Conservation (phyloP, 1,139 yeast species). For the Kodamaea fungicola region DNA sequence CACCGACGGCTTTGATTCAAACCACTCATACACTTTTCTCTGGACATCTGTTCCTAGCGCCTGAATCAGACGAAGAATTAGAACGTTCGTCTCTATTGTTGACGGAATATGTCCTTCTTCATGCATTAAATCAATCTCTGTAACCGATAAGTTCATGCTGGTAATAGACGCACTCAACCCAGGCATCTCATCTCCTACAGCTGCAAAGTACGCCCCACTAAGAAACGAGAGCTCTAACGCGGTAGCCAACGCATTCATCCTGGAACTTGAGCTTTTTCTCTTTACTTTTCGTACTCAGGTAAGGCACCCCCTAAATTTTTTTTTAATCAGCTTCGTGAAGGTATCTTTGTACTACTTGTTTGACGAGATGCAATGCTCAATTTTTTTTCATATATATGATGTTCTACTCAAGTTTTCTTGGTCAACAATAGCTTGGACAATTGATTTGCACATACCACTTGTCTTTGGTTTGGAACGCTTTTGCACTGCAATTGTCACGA, state of each 20-base stretch:
- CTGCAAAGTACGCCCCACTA: constrained; percentile 4
- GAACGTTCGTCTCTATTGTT: constrained; percentile 2
- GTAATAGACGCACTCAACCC: constrained; percentile 1
- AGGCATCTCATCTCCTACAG: constrained; percentile 5
- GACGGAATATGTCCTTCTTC: not conserved
- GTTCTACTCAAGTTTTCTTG: no score
- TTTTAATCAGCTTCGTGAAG: no score
- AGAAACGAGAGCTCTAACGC: constrained; percentile 7
- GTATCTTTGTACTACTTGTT: no score
- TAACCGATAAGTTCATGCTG: constrained; percentile 3
- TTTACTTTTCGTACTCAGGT: no score
- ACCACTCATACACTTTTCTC: constrained; percentile 21
- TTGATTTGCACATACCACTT: no score
- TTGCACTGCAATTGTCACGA: no score
- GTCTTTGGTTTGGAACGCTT: no score
- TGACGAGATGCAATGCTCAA: no score
- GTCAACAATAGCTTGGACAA: no score
- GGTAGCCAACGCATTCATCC: constrained; percentile 6
- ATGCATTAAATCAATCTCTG: constrained; percentile 3
- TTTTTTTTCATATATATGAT: no score
- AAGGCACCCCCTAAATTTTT: no score
- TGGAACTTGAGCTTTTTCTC: constrained; percentile 9
- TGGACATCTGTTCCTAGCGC: constrained; percentile 17
- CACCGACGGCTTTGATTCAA: constrained; percentile 19
- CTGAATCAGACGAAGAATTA: constrained; percentile 18